These are phyloP conservation scores for Fusarium praegraminearum DNA, from an alignment of 2,329 filamentous ascomycete genomes.

Conservation along the genomic window DNA sequence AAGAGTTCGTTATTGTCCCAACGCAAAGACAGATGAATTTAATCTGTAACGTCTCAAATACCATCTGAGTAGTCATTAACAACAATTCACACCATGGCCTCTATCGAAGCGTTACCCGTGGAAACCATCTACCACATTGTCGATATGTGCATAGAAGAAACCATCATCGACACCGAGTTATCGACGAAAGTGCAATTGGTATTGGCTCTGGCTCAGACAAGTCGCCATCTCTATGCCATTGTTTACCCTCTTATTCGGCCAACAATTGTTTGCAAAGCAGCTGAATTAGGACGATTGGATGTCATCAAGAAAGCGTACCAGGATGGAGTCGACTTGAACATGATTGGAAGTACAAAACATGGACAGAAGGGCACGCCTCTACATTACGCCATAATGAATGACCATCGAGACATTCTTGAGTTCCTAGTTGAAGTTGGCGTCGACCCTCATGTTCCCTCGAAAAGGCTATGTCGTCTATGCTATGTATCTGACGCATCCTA, in stretches of 20 bases:
- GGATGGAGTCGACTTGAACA: conserved; percentile 12
- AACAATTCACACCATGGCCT: background rate
- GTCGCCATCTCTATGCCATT: conserved; percentile 11
- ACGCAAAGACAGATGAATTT: background rate
- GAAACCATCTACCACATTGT: conserved; percentile 4
- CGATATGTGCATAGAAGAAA: background rate
- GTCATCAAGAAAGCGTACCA: conserved; percentile 16
- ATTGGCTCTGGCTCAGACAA: conserved; percentile 26
- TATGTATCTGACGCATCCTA: background rate
- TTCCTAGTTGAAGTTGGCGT: conserved; percentile 23
- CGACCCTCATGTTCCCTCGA: conserved; percentile 8
- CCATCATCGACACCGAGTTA: background rate
- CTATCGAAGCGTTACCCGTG: conserved; percentile 4
- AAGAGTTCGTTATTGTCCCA: background rate
- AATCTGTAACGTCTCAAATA: background rate
- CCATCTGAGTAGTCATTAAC: background rate
- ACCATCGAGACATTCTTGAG: conserved; percentile 21
- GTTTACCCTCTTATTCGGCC: conserved; percentile 14
- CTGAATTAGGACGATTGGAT: conserved; percentile 10
- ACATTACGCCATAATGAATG: conserved; percentile 21
- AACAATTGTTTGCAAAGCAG: conserved; percentile 16
- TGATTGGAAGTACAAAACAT: conserved; percentile 1
- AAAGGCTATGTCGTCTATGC: conserved; percentile 7
- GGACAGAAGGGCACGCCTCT: conserved; percentile 10
- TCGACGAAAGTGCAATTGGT: background rate